These are phyloP conservation scores for Tetrapisispora pingtungensis DNA, from an alignment of 805 yeast species.

Conservation along the genomic window DNA sequence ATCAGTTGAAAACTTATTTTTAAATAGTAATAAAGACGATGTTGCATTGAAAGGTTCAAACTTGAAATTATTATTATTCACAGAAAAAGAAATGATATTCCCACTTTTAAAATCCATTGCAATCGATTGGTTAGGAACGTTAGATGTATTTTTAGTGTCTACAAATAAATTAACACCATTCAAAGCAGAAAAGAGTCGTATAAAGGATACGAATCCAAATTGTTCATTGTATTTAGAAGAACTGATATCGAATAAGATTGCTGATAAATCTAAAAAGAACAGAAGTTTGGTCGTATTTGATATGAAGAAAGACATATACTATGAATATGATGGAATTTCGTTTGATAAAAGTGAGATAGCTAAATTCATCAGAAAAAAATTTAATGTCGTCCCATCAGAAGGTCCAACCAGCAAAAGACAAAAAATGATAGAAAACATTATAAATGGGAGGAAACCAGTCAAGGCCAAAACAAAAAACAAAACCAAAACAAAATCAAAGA, in stretches of 20 bases:
- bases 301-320: slow-evolving; percentile 10
- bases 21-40: neutral
- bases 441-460: slow-evolving; percentile 9
- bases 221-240: slow-evolving; percentile 11
- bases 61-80: slow-evolving; percentile 39
- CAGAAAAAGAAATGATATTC: slow-evolving; percentile 40
- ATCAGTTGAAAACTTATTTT: slow-evolving; percentile 18
- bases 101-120: slow-evolving; percentile 58
- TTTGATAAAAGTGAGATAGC: slow-evolving; percentile 19
- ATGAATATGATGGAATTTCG: slow-evolving; percentile 12
- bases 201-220: slow-evolving; percentile 16
- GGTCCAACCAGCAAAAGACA: slow-evolving; percentile 26
- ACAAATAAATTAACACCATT: slow-evolving; percentile 18
- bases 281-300: slow-evolving; percentile 19
- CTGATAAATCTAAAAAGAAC: slow-evolving; percentile 6
- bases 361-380: slow-evolving; percentile 13
- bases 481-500: neutral
- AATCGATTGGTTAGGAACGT: slow-evolving; percentile 48
- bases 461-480: slow-evolving; percentile 1
- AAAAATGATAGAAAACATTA: slow-evolving; percentile 9
- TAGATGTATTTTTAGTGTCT: slow-evolving; percentile 39
- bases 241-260: slow-evolving; percentile 7
- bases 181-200: neutral
- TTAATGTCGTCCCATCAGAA: slow-evolving; percentile 20
- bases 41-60: slow-evolving; percentile 10